These are phyloP conservation scores for Iberis pinnata DNA, from an alignment of 345 rosid genomes.

Conservation along the genomic window DNA sequence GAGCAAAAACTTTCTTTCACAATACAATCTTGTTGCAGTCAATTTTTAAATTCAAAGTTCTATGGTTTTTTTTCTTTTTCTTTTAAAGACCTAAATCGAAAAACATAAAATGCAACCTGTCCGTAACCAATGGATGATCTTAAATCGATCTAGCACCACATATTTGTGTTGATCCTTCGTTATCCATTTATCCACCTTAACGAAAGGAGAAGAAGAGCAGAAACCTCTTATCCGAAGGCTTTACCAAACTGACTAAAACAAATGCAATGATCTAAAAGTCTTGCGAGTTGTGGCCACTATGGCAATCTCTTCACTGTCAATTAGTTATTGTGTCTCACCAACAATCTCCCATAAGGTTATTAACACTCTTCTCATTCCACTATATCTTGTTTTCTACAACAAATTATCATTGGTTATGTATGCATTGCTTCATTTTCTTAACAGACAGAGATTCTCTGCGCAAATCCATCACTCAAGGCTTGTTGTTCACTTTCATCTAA, in stretches of 20 bases:
- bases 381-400: not conserved
- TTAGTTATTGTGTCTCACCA: slow-evolving; percentile 39
- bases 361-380: not conserved
- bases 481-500: slow-evolving; percentile 23
- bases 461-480: slow-evolving; percentile 33
- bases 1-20: slow-evolving; percentile 8
- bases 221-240: not conserved
- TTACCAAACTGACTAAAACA: not conserved
- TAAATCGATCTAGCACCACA: not conserved
- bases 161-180: not conserved
- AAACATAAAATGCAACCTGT: too few relatives aligned
- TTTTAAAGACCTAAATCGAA: not conserved
- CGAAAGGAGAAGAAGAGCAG: not conserved
- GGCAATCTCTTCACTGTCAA: slow-evolving; percentile 52
- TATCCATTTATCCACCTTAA: slow-evolving; percentile 16
- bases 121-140: not conserved
- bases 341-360: slow-evolving; percentile 42
- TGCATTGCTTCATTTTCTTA: slow-evolving; percentile 13
- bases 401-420: not conserved
- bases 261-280: slow-evolving; percentile 13
- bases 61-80: not conserved
- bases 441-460: slow-evolving; percentile 30
- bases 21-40: slow-evolving; percentile 11
- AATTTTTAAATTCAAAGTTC: not conserved
- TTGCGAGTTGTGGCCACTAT: slow-evolving; percentile 26